phyloP scores from a whole-genome alignment of 257 asterid species.

The Nicotiana knightiana region DNA sequence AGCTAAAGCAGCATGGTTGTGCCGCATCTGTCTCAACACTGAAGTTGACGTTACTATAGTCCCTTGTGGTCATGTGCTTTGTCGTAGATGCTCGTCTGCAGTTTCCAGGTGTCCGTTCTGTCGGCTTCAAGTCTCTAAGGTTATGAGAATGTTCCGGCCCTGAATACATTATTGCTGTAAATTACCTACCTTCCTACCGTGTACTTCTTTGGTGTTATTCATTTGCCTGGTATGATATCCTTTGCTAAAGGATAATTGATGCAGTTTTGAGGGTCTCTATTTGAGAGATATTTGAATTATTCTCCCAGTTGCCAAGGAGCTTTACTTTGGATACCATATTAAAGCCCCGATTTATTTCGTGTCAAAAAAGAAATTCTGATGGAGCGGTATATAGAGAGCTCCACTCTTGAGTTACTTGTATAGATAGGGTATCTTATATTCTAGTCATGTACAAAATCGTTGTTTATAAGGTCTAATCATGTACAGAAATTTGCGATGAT shows the following conservation, averaged over 20 bases:
- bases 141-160: slow-evolving; percentile 76
- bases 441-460: background rate
- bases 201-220: background rate
- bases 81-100: slow-evolving; percentile 84
- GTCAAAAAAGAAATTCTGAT: background rate
- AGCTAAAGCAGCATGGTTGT: slow-evolving; percentile 90
- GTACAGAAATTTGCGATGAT: too few relatives aligned
- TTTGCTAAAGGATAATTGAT: background rate
- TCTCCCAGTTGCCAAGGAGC: slow-evolving; percentile 1
- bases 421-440: background rate
- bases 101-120: slow-evolving; percentile 97
- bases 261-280: background rate
- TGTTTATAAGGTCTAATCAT: too few relatives aligned
- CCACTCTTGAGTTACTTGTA: background rate
- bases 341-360: background rate
- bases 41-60: slow-evolving; percentile 76
- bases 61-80: slow-evolving; percentile 92
- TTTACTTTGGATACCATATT: background rate
- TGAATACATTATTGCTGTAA: slow-evolving; percentile 21
- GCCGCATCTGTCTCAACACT: slow-evolving; percentile 77
- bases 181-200: background rate
- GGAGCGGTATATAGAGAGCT: background rate
- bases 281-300: background rate
- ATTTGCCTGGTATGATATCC: background rate
- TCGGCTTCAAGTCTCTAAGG: slow-evolving; percentile 68